phyloP scores from a whole-genome alignment of 177 flowering plant genomes.

The Telopea speciosissima region DNA sequence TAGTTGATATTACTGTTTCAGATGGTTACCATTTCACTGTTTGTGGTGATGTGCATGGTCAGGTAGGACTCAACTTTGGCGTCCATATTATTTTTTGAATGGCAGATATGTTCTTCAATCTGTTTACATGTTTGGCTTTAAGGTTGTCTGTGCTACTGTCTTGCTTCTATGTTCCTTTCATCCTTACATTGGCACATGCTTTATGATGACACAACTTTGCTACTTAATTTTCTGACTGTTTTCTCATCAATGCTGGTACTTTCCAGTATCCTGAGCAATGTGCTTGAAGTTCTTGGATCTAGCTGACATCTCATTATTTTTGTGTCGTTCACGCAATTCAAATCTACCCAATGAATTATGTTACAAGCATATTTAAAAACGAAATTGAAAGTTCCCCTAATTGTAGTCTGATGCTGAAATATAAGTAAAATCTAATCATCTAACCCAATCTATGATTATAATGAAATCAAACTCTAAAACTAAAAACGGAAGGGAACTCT shows the following conservation, averaged over 20 bases:
- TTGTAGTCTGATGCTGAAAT: no score
- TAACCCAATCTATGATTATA: no score
- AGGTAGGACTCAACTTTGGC: conserved; percentile 41
- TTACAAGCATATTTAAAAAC: no score
- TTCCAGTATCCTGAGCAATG: not conserved
- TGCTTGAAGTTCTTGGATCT: not conserved
- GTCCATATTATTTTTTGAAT: not conserved
- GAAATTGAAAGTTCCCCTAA: no score
- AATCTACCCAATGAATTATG: no score
- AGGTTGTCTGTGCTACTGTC: not conserved
- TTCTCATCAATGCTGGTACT: not conserved
- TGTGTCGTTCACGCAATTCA: not conserved
- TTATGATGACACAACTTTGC: no score
- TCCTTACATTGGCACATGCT: not conserved
- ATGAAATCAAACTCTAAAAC: no score
- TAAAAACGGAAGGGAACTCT: no score
- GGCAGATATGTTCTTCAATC: not conserved
- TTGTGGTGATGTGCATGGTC: conserved; percentile 99
- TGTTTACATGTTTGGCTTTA: not conserved
- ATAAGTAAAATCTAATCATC: no score
- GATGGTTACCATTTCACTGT: conserved; percentile 83
- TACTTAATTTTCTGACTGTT: not conserved
- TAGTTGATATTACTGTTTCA: conserved; percentile 72
- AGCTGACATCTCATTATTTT: not conserved
- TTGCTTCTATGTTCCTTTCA: not conserved